These are phyloP conservation scores for Hymenoscyphus infarciens DNA, from an alignment of 2,329 filamentous ascomycete species.

Conservation along the genomic window DNA sequence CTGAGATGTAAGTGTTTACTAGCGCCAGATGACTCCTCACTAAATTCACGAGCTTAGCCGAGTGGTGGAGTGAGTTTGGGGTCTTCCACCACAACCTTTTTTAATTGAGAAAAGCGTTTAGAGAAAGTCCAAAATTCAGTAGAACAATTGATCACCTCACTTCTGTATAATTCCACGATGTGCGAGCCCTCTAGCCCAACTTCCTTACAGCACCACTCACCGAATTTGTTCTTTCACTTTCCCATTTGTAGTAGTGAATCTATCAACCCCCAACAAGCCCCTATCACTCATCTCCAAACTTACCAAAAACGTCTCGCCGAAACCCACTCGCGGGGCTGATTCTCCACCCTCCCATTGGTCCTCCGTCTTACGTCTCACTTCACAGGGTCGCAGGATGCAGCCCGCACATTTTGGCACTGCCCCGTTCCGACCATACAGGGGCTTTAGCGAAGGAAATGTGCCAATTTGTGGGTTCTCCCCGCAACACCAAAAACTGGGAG, in stretches of 20 bases:
- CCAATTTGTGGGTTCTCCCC: not conserved
- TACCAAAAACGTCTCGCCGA: constrained; percentile 4
- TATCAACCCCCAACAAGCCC: not conserved
- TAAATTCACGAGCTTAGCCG: not conserved
- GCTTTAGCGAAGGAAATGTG: constrained; percentile 1
- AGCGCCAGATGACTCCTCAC: not conserved
- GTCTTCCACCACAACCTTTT: no score
- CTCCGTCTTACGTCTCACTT: not conserved
- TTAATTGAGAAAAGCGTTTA: not conserved
- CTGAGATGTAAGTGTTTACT: not conserved
- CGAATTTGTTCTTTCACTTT: not conserved
- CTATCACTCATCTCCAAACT: not conserved
- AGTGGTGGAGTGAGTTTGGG: not conserved
- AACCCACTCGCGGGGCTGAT: not conserved
- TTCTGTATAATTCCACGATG: not conserved
- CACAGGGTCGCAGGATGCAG: not conserved
- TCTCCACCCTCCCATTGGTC: not conserved
- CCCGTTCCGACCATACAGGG: not conserved
- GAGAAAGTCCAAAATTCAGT: not conserved
- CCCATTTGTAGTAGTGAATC: not conserved
- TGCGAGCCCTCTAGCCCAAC: not conserved
- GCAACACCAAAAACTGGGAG: not conserved
- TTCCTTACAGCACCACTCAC: not conserved
- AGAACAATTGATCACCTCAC: not conserved
- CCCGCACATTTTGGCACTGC: not conserved